Evolutionary conservation across 768 basidiomycete species (phyloP), one percentile per base, ranked within the genome.

Genomic region (Scleroderma citrinum): DNA sequence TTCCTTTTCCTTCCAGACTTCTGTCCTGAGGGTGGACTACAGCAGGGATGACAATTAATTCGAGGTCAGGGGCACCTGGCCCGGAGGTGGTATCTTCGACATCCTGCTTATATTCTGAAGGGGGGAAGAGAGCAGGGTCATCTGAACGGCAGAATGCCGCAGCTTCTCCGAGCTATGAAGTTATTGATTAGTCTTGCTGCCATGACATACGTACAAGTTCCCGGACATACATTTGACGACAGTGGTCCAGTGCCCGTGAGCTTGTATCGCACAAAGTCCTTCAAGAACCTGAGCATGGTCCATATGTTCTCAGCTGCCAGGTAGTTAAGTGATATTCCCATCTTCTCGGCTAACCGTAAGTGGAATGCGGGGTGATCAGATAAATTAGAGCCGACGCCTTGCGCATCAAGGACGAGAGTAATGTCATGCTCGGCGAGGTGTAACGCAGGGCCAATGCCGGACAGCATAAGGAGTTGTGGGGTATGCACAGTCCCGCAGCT

Each of bases 301-400:
- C 49, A 39, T 60, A 55, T 29, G 26, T 29, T 29, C 4, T 29
- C 26, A 13, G 62, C 60, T n/a, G 52, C 48, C 29, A 79, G 51
- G 53, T 64, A 76, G 49, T 67, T 72, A 13, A 76, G 35, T 6
- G 76, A 73, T 5, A 66, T 57, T 45, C 73, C 68, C 2, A 64
- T 65, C 51, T 74, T 82, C 53, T 83, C 80, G 53, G 72, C 73
- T 62, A 77, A 72, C 54, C 72, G 71, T 21, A 80, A 45, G 56
- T 75, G 69, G 44, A 85, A 72, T 13, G 74, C 71, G 3, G 74
- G 71, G 57, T 92, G 90, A 59, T 92, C 90, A 39, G 76, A 69
- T 16, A 92, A 74, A 61, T 90, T 75, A 8, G 76, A 69, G 13
- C 91, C 91, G 17, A 93, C 88, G 11, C 82, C 82, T 0, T 85